These are phyloP conservation scores for Solanum tacnaense DNA, from an alignment of 257 asterid species.

Conservation along the genomic window DNA sequence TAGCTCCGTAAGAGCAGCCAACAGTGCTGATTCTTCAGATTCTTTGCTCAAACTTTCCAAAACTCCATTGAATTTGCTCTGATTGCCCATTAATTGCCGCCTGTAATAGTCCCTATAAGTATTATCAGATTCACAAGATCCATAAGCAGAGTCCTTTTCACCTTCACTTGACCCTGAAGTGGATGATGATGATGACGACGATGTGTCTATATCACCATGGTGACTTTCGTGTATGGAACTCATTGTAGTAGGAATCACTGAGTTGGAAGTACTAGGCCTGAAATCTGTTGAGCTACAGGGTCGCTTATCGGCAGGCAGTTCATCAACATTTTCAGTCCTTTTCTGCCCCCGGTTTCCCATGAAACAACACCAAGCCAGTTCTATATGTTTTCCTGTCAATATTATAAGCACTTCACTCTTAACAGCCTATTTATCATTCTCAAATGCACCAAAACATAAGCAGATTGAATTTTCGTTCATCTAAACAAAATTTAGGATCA, in stretches of 20 bases:
- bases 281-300: conserved; percentile 70
- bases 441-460: background rate
- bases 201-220: conserved; percentile 66
- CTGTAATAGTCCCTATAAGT: conserved; percentile 52
- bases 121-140: conserved; percentile 73
- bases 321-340: conserved; percentile 62
- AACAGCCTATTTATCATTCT: background rate
- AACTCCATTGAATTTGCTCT: conserved; percentile 43
- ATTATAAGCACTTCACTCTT: background rate
- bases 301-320: conserved; percentile 89
- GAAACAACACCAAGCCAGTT: conserved; percentile 5
- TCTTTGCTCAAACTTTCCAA: conserved; percentile 53
- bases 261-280: conserved; percentile 67
- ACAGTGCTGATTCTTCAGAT: conserved; percentile 64
- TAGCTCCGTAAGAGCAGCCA: conserved; percentile 80
- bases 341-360: conserved; percentile 92
- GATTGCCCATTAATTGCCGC: conserved; percentile 44
- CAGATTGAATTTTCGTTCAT: background rate
- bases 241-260: conserved; percentile 42
- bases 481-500: background rate
- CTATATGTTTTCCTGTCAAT: conserved; percentile 1
- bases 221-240: conserved; percentile 40
- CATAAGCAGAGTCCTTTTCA: conserved; percentile 62
- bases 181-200: conserved; percentile 72
- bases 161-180: conserved; percentile 73